Evolutionary conservation across 495 filamentous ascomycete genomes (phyloP), one percentile per base, ranked within the genome.

Genomic region (Trichoderma orchidacearum): DNA sequence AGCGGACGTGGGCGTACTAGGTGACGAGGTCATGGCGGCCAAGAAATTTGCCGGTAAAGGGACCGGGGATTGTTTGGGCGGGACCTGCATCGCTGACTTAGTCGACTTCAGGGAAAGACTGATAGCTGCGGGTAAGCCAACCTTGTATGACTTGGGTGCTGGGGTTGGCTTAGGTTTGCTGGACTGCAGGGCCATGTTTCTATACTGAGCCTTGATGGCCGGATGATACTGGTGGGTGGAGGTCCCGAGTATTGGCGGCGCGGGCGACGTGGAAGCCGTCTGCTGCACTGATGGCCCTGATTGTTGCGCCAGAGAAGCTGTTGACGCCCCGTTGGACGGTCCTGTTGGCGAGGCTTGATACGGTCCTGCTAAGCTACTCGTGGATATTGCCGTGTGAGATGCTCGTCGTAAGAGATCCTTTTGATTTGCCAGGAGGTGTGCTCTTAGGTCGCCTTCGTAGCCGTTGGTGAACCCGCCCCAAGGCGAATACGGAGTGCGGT

Each of bases 381-480:
- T 9, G 11, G 54, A 48, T 27, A 30, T 36, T 17, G 35, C 30
- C 6, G 38, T 29, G 7, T 21, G 23, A 11, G 30, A 36, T 45
- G 55, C 30, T 5, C 25, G 35, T 7, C 38, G 35, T 13, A 51
- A 13, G 11, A 34, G 5, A 11, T 45, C 55, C 1, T 57, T 17
- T 15, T 30, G 23, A 21, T 31, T 35, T 13, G 41, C 45, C 57
- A 72, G 65, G 56, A 78, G 56, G 57, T 79, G 75, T 5, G 70
- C 70, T 30, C 70, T 63, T 5, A 77, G 61, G 13, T 70, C 75
- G 13, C 75, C 77, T 58, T 79, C 75, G 48, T 80, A 81, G 4
- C 77, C 77, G 56, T 81, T 80, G 12, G 75, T 76, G 58, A 80
- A 80, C 0, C 76, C 78, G 30, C 73, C 73, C 64, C 69, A 72